These are phyloP conservation scores for Acacia acuminata DNA, from an alignment of 306 rosid species.

Conservation along the genomic window DNA sequence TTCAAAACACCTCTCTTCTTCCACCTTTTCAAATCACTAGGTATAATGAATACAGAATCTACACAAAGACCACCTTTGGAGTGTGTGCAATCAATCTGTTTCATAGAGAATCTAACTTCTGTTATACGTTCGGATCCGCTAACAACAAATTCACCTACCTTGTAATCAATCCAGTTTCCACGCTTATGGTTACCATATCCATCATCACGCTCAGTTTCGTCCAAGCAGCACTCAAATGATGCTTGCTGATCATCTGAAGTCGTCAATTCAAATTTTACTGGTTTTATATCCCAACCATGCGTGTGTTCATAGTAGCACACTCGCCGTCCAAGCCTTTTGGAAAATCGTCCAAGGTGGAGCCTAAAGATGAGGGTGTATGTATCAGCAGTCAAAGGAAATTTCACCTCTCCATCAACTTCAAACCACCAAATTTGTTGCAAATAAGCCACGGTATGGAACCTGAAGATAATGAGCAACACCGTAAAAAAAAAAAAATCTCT, in stretches of 20 bases:
- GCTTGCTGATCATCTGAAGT: constrained; percentile 61
- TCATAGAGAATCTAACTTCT: constrained; percentile 70
- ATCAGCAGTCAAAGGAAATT: constrained; percentile 71
- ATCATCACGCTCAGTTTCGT: constrained; percentile 43
- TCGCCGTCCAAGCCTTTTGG: constrained; percentile 82
- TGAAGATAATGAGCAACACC: constrained; percentile 38
- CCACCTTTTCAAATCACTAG: constrained; percentile 48
- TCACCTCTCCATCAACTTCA: constrained; percentile 72
- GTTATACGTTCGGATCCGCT: constrained; percentile 40
- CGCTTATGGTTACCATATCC: constrained; percentile 55
- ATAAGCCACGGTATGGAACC: constrained; percentile 72
- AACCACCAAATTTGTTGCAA: constrained; percentile 99
- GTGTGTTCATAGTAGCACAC: constrained; percentile 81
- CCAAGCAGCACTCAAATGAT: constrained; percentile 53
- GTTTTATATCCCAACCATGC: constrained; percentile 91
- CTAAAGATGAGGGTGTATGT: constrained; percentile 77
- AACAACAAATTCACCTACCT: constrained; percentile 66
- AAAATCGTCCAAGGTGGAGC: constrained; percentile 84
- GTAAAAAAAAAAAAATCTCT: not conserved
- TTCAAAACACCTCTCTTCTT: constrained; percentile 45
- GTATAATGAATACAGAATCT: constrained; percentile 66
- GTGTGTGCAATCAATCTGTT: constrained; percentile 79
- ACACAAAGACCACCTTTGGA: constrained; percentile 77
- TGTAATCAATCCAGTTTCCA: constrained; percentile 72
- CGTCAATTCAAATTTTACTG: constrained; percentile 70